Base-by-base conservation (phyloP, 805 yeast genomes). In the Starmerella gropengiesseri region DNA sequence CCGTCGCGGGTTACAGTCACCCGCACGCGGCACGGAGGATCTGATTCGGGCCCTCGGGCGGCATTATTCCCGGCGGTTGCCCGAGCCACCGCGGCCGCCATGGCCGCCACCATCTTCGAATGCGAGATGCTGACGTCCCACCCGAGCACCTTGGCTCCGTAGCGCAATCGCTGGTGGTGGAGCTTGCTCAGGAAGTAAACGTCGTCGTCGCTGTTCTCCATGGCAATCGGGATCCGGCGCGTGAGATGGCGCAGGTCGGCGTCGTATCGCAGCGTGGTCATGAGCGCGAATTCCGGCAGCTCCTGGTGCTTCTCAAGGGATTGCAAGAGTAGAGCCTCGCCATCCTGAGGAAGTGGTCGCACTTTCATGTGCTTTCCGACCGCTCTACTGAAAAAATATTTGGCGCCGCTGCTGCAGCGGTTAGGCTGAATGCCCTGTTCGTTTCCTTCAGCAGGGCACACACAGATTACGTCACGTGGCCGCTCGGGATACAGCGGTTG, bases 261-360 rank as follows among this genome's bases (percentile, higher is more conserved):
- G 51, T 83, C 93, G 55, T 79, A 85, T 38, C 95, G 65, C 29
- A 85, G 69, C 2, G 94, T 77, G 30, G 86, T 72, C 22, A 84
- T 61, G 13, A 84, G 58, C 49, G 76, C 72, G 54, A 81, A 77
- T 5, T 65, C 44, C 13, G 57, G 49, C 19, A 25, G 13, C 12
- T 43, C 34, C 5, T 14, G 19, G 12, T 28, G 16, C 14, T 20
- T 27, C 17, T 30, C 17, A 14, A 33, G 29, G 17, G 22, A 18
- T 6, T 20, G 9, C 26, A 41, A 20, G 29, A 27, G 23, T 13
- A 14, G 33, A 7, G 30, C 37, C 43, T 45, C 52, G 38, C 47
- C 48, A 13, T 42, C 52, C 25, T 32, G 37, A 4, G 56, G 40
- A 12, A 48, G 49, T 12, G 44, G 40, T 27, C 47, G 38, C 28